Evolutionary conservation across 2,329 filamentous ascomycete genomes (phyloP).

Genomic region (Cladosporium sp.): DNA sequence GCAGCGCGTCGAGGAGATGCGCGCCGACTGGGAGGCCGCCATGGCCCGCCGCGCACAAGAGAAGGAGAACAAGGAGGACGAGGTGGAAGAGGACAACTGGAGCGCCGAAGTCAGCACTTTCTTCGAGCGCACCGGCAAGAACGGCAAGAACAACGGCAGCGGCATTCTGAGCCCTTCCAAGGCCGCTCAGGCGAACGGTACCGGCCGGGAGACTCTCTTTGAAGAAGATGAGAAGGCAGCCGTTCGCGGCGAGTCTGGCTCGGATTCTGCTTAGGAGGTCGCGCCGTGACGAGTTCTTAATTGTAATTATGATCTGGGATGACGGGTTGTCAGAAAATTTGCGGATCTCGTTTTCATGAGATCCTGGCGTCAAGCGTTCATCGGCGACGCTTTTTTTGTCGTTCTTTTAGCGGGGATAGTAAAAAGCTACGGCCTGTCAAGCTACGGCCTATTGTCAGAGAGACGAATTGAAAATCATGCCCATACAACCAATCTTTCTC

Average conservation of each 20-base stretch:
- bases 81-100: constrained; percentile 46
- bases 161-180: constrained; percentile 15
- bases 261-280: constrained; percentile 3
- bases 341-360: no score
- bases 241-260: constrained; percentile 9
- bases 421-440: background rate
- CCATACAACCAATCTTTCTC: background rate
- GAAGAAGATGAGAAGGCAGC: constrained; percentile 16
- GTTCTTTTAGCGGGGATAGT: background rate
- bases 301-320: background rate
- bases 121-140: constrained; percentile 51
- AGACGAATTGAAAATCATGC: background rate
- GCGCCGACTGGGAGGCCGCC: constrained; percentile 55
- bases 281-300: background rate
- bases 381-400: background rate
- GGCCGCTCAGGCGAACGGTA: constrained; percentile 2
- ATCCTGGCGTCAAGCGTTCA: background rate
- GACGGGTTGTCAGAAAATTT: no score
- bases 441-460: background rate
- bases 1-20: constrained; percentile 77
- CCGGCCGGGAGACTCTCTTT: constrained; percentile 4
- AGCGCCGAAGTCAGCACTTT: constrained; percentile 53
- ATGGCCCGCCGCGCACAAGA: constrained; percentile 55
- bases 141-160: constrained; percentile 4
- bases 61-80: constrained; percentile 45